A percentile compares a stretch with the other conserved stretches of the same genome.
Conservation (phyloP, 1,284 basidiomycete genomes). For the Ganoderma lucidum region DNA sequence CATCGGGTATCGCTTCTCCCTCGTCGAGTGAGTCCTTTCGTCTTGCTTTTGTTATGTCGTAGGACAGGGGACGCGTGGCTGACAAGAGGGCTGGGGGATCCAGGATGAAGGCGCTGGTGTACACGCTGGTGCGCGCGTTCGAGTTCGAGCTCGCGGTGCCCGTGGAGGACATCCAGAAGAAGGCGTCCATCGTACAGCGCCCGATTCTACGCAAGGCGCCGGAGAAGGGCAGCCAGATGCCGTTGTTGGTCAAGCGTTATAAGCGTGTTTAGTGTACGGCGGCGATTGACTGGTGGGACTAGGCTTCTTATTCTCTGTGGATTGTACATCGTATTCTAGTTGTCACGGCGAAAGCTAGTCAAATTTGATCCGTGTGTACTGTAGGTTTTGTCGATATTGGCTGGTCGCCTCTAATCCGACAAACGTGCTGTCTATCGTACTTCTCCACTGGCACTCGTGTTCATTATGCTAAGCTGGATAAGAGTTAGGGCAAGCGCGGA, state of each 20-base stretch:
- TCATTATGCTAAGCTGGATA: too few species aligned
- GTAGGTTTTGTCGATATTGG: neutral
- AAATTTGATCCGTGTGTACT: neutral
- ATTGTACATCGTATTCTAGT: neutral
- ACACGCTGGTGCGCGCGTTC: constrained; percentile 63
- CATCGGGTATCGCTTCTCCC: constrained; percentile 75
- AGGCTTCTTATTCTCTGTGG: neutral
- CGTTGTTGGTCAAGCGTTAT: constrained; percentile 35
- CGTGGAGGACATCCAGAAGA: constrained; percentile 31
- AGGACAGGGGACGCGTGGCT: neutral
- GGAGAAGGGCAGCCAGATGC: constrained; percentile 32
- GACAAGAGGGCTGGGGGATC: neutral
- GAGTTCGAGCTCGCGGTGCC: constrained; percentile 61
- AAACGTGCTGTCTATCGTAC: too few species aligned
- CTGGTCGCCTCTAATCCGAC: neutral
- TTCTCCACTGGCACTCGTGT: too few species aligned
- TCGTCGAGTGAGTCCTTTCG: constrained; percentile 60
- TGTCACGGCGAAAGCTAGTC: neutral
- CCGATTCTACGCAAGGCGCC: constrained; percentile 29
- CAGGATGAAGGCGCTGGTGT: constrained; percentile 63
- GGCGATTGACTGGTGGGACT: neutral
- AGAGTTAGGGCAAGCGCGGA: too few species aligned
- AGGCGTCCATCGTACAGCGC: constrained; percentile 27
- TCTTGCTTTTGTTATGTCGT: neutral
- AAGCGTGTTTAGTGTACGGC: constrained; percentile 3